Conservation (phyloP, 1,284 basidiomycete genomes). For the Entoloma clypeatum region DNA sequence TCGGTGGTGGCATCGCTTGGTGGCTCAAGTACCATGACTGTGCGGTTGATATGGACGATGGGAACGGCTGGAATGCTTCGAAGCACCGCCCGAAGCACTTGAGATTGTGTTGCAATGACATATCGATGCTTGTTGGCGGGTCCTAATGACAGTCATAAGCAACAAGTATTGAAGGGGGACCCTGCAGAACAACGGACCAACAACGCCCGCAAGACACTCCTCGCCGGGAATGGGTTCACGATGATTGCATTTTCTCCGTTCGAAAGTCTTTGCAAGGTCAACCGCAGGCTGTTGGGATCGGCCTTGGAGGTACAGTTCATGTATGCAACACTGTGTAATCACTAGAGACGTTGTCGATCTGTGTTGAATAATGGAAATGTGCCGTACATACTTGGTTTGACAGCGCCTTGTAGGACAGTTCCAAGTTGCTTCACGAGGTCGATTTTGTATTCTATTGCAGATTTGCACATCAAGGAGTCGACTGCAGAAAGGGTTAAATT, state of each 20-base stretch:
- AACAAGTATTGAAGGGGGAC: constrained; percentile 7
- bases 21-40: constrained; percentile 88
- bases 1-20: constrained; percentile 73
- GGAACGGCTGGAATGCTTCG: constrained; percentile 78
- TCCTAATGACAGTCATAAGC: constrained; percentile 42
- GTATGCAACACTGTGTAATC: constrained; percentile 96
- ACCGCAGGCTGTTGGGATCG: constrained; percentile 67
- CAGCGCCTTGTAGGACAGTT: constrained; percentile 74
- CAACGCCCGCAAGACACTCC: constrained; percentile 80
- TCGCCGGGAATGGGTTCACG: constrained; percentile 75
- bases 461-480: constrained; percentile 80
- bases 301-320: constrained; percentile 83
- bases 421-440: constrained; percentile 74
- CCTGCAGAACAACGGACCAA: constrained; percentile 64
- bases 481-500: constrained; percentile 44
- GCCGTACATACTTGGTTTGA: constrained; percentile 79
- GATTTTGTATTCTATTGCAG: constrained; percentile 64
- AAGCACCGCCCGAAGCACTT: constrained; percentile 60
- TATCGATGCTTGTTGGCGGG: constrained; percentile 90
- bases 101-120: constrained; percentile 78
- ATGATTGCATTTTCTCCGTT: constrained; percentile 94
- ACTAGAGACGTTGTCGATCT: constrained; percentile 55
- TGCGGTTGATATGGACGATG: constrained; percentile 83
- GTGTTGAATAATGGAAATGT: constrained; percentile 4
- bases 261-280: constrained; percentile 89